phyloP scores from a whole-genome alignment of 2,329 filamentous ascomycete genomes.

The Aspergillus unguis region DNA sequence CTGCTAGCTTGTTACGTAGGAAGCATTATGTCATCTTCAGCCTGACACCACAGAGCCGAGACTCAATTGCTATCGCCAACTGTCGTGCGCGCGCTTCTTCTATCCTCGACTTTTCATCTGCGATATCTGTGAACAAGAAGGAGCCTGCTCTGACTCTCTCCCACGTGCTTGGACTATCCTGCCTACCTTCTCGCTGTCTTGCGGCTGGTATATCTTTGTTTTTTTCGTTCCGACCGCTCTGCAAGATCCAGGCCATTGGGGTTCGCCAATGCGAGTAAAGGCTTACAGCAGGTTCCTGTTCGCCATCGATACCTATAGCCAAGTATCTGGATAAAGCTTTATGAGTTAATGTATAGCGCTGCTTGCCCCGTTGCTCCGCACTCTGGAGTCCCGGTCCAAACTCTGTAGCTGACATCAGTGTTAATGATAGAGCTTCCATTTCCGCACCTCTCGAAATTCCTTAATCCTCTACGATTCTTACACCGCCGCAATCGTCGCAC shows the following conservation, averaged over 20 bases:
- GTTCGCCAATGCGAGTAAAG: conserved; percentile 26
- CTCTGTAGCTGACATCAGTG: conserved; percentile 23
- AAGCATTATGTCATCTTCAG: conserved; percentile 27
- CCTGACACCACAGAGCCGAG: conserved; percentile 18
- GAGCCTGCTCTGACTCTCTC: background rate
- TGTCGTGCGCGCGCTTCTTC: conserved; percentile 18
- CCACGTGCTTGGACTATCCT: background rate
- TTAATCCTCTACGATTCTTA: conserved; percentile 10
- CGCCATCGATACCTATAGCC: conserved; percentile 20
- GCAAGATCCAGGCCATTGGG: conserved; percentile 13
- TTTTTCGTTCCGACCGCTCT: conserved; percentile 14
- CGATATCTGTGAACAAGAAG: conserved; percentile 8
- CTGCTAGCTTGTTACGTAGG: conserved; percentile 24
- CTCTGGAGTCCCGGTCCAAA: background rate
- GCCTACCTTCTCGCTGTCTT: background rate
- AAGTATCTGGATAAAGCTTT: conserved; percentile 19
- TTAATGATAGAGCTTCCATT: conserved; percentile 22
- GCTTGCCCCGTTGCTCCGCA: background rate
- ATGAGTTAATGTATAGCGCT: conserved; percentile 21
- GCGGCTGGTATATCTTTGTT: conserved; percentile 5
- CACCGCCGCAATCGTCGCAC: conserved; percentile 15
- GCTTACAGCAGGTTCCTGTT: conserved; percentile 24
- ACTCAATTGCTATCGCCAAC: conserved; percentile 16
- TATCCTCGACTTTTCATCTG: conserved; percentile 9
- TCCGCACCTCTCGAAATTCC: conserved; percentile 22